phyloP scores from a whole-genome alignment of 192 early-diverging fungal species.

The Oehlia diaphana region DNA sequence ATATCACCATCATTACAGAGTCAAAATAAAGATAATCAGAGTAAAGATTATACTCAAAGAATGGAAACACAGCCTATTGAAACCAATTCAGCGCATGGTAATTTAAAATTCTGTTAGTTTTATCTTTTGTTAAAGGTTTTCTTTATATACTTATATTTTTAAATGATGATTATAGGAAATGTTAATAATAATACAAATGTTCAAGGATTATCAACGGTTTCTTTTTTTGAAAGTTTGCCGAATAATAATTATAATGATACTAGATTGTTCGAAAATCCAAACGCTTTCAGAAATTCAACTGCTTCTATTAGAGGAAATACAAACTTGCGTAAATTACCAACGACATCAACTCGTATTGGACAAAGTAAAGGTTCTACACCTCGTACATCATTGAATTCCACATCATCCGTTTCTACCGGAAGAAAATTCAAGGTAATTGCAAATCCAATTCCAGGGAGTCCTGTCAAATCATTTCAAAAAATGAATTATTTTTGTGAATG shows the following conservation, averaged over 20 bases:
- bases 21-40: too few relatives aligned
- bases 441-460: neutral
- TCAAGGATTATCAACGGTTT: neutral
- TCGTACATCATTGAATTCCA: neutral
- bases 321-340: neutral
- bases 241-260: neutral
- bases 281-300: neutral
- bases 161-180: neutral
- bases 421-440: neutral
- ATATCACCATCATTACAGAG: too few relatives aligned
- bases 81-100: neutral
- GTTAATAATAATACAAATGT: neutral
- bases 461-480: neutral
- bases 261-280: neutral
- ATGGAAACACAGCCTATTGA: neutral
- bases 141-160: neutral
- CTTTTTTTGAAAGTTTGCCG: neutral
- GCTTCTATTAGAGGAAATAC: too few relatives aligned
- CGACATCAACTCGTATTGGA: neutral
- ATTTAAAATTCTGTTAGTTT: neutral
- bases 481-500: constrained; percentile 11
- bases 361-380: neutral
- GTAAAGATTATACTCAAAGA: neutral
- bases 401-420: neutral
- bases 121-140: neutral